These are phyloP conservation scores for Hymenoscyphus albidus DNA, from an alignment of 2,329 filamentous ascomycete genomes.

Conservation along the genomic window DNA sequence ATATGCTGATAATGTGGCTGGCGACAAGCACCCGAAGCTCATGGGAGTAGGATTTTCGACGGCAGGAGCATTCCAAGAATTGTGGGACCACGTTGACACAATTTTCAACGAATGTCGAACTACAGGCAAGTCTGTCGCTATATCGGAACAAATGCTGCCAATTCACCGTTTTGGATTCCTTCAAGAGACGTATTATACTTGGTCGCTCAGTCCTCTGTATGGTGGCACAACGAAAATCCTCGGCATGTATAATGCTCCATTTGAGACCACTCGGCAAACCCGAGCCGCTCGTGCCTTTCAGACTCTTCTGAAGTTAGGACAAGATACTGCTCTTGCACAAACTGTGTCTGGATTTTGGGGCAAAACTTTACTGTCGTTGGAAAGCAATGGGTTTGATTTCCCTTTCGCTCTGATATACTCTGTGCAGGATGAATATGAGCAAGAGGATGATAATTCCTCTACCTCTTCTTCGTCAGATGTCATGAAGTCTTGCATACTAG, in stretches of 20 bases:
- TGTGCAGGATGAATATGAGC: constrained; percentile 58
- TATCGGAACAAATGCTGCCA: constrained; percentile 74
- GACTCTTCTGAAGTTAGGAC: constrained; percentile 70
- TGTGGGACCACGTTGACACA: constrained; percentile 67
- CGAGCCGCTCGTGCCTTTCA: constrained; percentile 74
- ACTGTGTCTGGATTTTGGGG: constrained; percentile 71
- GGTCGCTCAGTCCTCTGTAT: constrained; percentile 56
- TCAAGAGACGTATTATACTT: constrained; percentile 75
- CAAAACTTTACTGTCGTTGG: constrained; percentile 61
- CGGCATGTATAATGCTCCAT: constrained; percentile 74
- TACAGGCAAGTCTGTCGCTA: constrained; percentile 74
- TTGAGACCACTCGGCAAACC: constrained; percentile 73
- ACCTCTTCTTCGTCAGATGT: constrained; percentile 62
- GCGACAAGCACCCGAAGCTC: constrained; percentile 68
- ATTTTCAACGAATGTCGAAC: constrained; percentile 63
- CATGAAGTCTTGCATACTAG: constrained; percentile 62
- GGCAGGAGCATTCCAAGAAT: constrained; percentile 60
- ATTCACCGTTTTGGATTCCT: constrained; percentile 64
- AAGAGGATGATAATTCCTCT: constrained; percentile 65
- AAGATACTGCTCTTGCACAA: constrained; percentile 65
- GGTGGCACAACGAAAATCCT: constrained; percentile 68
- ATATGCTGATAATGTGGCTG: constrained; percentile 65
- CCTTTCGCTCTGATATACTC: constrained; percentile 77
- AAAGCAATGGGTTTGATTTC: constrained; percentile 69
- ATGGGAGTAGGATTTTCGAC: constrained; percentile 48